Evolutionary conservation across 2,329 filamentous ascomycete genomes (phyloP), one percentile per base, ranked within the genome.

Genomic region (Colletotrichum orbiculare): DNA sequence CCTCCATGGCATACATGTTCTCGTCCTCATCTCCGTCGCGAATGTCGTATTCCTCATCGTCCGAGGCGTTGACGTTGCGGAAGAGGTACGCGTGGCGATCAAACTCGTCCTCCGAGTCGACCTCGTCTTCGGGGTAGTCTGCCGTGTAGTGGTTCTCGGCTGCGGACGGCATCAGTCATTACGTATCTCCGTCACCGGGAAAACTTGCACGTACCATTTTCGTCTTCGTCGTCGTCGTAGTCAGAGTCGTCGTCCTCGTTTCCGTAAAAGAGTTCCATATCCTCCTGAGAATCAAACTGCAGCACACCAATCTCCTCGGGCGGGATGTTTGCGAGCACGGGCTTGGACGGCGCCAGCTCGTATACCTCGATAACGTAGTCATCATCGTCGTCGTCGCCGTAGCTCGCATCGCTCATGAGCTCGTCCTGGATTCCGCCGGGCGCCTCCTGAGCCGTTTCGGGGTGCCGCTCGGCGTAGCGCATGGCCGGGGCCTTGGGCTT

Each of bases 81-180:
- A 84, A 89, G 39, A 79, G 76, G 72, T 89, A 89, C 2, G 86
- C 74, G 59, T 87, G 83, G 9, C 81, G 79, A 47, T 82, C 85
- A 67, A 83, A 80, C 63, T 81, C 79, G 56, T 81, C 78, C 70
- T 93, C 91, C 13, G 87, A 89, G 48, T 87, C 89, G 12, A 93
- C 84, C 73, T 94, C 91, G 58, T 94, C 91, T 67, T 94, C 91
- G 0, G 91, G 91, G 70, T 94, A 94, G 74, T 94, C 91, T 58
- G 91, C 89, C 4, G 89, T 88, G 73, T 94, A 93, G 76, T 93
- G 89, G 71, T 93, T 90, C 73, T 94, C 91, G 41, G 91, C 90
- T 89, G 66, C n/a, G 41, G 15, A 1, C 12, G 12, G 38, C 33
- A 41, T 60, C 17, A 60, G 34, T 17, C 34, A 34, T 15, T 2